Evolutionary conservation across 2,329 filamentous ascomycete species (phyloP).

Genomic region (Cercospora sojina): DNA sequence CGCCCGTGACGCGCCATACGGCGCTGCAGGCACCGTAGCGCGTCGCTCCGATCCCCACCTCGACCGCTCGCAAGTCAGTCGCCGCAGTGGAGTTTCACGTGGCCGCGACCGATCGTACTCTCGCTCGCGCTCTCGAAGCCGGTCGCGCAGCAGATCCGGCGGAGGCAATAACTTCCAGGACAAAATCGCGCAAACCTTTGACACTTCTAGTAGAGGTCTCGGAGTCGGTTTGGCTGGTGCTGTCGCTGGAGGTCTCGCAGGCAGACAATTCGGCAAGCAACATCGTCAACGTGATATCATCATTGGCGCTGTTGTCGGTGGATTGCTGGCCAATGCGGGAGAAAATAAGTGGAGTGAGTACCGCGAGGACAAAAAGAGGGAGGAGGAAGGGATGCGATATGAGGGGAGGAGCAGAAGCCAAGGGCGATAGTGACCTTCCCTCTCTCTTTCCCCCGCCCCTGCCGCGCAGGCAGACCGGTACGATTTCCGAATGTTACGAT

Average conservation of each 20-base stretch:
- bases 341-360: slow-evolving; percentile 37
- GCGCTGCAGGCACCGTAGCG: slow-evolving; percentile 28
- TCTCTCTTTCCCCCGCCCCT: neutral
- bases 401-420: slow-evolving; percentile 27
- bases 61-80: slow-evolving; percentile 25
- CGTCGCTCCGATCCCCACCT: slow-evolving; percentile 32
- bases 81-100: slow-evolving; percentile 15
- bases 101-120: slow-evolving; percentile 28
- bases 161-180: slow-evolving; percentile 27
- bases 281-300: slow-evolving; percentile 38
- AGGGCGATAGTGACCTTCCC: slow-evolving; percentile 17
- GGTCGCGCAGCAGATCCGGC: slow-evolving; percentile 20
- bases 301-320: slow-evolving; percentile 38
- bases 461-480: neutral
- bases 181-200: slow-evolving; percentile 38
- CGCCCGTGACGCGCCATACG: slow-evolving; percentile 26
- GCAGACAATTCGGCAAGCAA: slow-evolving; percentile 34
- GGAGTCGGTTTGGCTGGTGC: slow-evolving; percentile 38
- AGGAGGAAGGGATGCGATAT: slow-evolving; percentile 25
- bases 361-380: slow-evolving; percentile 30
- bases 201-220: slow-evolving; percentile 34
- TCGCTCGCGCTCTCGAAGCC: slow-evolving; percentile 30
- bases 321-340: slow-evolving; percentile 37
- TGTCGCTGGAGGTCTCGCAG: slow-evolving; percentile 38
- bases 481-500: neutral